These are phyloP conservation scores for Plantago ovata DNA, from an alignment of 257 asterid species.

Conservation along the genomic window DNA sequence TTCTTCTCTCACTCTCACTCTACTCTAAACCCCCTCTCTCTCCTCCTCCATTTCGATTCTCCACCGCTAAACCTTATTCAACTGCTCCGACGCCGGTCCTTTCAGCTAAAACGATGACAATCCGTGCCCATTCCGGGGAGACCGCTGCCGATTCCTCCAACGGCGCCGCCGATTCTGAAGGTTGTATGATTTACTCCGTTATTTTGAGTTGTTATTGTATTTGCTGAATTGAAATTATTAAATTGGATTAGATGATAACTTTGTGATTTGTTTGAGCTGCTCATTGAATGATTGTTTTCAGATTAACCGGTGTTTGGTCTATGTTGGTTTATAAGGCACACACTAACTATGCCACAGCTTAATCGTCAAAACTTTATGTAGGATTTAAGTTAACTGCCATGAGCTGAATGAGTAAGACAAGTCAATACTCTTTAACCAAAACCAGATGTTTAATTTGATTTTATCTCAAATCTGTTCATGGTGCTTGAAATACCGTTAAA, in stretches of 20 bases:
- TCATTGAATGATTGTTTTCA: too few species aligned
- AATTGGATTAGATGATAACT: not conserved
- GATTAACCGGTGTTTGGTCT: too few species aligned
- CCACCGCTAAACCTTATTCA: conserved; percentile 20
- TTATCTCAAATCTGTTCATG: too few species aligned
- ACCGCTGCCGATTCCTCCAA: conserved; percentile 42
- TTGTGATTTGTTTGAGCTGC: not conserved
- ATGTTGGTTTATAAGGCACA: too few species aligned
- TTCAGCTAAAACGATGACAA: conserved; percentile 33
- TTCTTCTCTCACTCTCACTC: conserved; percentile 24
- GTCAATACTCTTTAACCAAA: too few species aligned
- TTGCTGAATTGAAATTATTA: conserved; percentile 5
- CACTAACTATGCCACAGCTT: too few species aligned
- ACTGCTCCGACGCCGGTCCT: conserved; percentile 12
- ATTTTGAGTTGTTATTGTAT: conserved; percentile 1
- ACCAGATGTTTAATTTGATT: too few species aligned
- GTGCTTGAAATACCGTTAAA: too few species aligned
- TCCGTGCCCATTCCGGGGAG: conserved; percentile 40
- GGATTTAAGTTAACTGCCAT: too few species aligned
- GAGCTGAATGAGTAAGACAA: too few species aligned
- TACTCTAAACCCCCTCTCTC: conserved; percentile 23
- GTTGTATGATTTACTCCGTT: conserved; percentile 21
- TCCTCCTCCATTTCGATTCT: conserved; percentile 14
- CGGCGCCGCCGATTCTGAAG: conserved; percentile 43
- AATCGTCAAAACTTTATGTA: too few species aligned